Evolutionary conservation across 176 grass and related monocot species (phyloP).

Genomic region (Carex kokanica): DNA sequence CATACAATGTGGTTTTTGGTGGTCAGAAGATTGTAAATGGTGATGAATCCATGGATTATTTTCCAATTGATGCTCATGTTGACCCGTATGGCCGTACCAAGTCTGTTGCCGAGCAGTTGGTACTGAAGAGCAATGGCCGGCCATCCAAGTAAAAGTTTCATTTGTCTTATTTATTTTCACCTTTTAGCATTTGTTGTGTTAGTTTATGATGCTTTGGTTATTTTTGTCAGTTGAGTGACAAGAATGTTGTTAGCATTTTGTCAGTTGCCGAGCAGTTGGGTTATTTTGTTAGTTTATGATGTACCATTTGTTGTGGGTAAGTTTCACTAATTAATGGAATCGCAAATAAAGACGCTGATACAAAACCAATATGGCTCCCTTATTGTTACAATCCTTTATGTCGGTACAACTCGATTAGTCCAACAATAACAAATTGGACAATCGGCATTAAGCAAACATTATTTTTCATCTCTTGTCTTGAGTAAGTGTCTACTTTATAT

Average conservation of each 20-base stretch:
- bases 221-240: no score
- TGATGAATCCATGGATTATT: slow-evolving; percentile 68
- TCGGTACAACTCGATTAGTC: not conserved
- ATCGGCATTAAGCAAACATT: not conserved
- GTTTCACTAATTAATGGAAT: not conserved
- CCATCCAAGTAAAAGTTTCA: slow-evolving; percentile 60
- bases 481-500: not conserved
- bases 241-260: no score
- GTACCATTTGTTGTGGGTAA: not conserved
- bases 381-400: not conserved
- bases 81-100: slow-evolving; percentile 90
- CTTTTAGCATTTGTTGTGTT: not conserved
- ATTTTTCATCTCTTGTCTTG: not conserved
- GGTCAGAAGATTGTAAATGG: slow-evolving; percentile 70
- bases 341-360: not conserved
- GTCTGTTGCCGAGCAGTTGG: slow-evolving; percentile 76
- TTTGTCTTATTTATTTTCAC: not conserved
- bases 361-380: not conserved
- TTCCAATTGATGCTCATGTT: slow-evolving; percentile 71
- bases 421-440: not conserved
- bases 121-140: slow-evolving; percentile 74
- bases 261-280: no score
- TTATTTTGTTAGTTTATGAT: not conserved
- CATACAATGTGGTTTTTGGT: slow-evolving; percentile 82
- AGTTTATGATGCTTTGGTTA: not conserved